Evolutionary conservation across 805 yeast genomes (phyloP), one percentile per base, ranked within the genome.

Genomic region (Zygosaccharomyces lentus): DNA sequence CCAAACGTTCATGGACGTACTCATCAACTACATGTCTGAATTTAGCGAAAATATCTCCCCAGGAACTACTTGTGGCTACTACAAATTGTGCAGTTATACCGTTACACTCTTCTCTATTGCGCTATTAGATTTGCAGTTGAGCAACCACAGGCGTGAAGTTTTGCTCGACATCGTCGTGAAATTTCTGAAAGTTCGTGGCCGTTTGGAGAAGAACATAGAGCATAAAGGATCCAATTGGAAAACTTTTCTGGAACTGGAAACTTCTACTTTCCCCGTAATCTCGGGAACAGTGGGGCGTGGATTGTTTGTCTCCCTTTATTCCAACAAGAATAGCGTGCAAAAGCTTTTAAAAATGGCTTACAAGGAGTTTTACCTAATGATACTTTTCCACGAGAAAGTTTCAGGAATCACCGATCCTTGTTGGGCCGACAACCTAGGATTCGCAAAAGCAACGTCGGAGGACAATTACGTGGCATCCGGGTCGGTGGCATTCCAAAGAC

Each of bases 401-500:
- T 53, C 58, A 24, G 54, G 57, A 2, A 45, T 48, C 9, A 43
- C 53, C 0, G 63, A 61, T 16, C 54, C 53, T 26, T 51, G 31
- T 3, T 51, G 56, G 36, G 41, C 58, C 16, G 53, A 52, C 10
- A 74, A 76, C 46, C 41, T 59, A 4, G 68, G 62, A 0, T 68
- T 79, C 19, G 72, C 73, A 34, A 51, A 54, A 8, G 68, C 71
- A 2, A 67, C 86, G 37, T 64, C 76, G 2, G 64, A 75, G 6
- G 89, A 82, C 50, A 76, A 72, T 17, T 66, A 68, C 17, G 75
- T 81, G 1, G 76, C 83, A 34, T 51, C 61, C 6, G 90, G 93
- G 24, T 73, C 81, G 16, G 81, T 83, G 24, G 89, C 95, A 0
- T 71, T 84, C 29, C 89, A 85, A 57, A 84, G 84, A 58, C 76